A percentile compares a stretch with the other conserved stretches of the same genome.
These are phyloP conservation scores for Puccinia triticina DNA, from an alignment of 1,284 basidiomycete genomes.

Conservation along the genomic window DNA sequence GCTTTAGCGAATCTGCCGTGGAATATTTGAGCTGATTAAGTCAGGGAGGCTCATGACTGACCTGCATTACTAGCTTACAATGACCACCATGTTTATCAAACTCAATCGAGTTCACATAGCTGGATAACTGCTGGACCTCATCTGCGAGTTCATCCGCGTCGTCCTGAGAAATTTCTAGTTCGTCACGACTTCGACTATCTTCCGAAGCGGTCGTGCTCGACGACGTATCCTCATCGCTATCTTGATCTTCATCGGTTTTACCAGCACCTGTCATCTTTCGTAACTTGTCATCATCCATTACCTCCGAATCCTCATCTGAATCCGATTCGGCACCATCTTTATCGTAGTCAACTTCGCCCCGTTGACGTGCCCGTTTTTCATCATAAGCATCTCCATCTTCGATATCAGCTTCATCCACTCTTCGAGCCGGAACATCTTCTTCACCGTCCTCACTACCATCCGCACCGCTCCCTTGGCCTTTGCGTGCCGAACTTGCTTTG, in stretches of 20 bases:
- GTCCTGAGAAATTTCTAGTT: conserved; percentile 56
- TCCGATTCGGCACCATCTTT: conserved; percentile 67
- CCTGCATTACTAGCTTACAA: conserved; percentile 48
- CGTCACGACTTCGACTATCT: conserved; percentile 70
- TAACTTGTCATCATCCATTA: conserved; percentile 64
- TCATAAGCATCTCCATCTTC: conserved; percentile 76
- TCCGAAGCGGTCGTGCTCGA: conserved; percentile 65
- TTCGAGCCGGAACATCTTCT: conserved; percentile 64
- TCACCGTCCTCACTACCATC: conserved; percentile 63
- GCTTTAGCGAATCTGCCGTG: conserved; percentile 62
- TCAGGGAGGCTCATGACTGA: conserved; percentile 15
- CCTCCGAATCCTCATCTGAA: conserved; percentile 54
- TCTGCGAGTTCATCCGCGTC: conserved; percentile 56
- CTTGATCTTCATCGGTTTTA: conserved; percentile 58
- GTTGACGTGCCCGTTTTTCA: conserved; percentile 68
- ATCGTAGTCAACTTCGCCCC: conserved; percentile 73
- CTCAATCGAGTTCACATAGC: conserved; percentile 34
- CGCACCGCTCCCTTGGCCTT: conserved; percentile 58
- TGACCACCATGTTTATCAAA: conserved; percentile 42
- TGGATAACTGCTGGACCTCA: conserved; percentile 53
- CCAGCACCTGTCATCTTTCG: conserved; percentile 56
- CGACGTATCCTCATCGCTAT: conserved; percentile 64
- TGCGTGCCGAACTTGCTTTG: conserved; percentile 65
- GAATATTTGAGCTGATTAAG: not conserved
- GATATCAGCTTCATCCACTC: conserved; percentile 55